Evolutionary conservation across 371 early-diverging fungal species (phyloP).

Genomic region (Syncephalis plumigaleata): DNA sequence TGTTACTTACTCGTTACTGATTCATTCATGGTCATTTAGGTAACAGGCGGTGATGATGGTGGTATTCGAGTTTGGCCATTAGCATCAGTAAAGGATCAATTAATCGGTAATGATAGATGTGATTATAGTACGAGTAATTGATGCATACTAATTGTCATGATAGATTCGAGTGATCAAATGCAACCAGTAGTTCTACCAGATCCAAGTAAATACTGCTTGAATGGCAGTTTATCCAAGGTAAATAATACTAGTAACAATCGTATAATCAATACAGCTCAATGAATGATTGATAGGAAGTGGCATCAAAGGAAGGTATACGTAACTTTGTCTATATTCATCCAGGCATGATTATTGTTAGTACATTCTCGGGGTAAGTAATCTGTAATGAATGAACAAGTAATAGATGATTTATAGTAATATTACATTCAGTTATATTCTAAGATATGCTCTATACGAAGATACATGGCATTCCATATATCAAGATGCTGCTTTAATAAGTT

Average conservation of each 20-base stretch:
- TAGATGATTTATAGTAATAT: neutral
- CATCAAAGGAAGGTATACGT: slow-evolving; percentile 20
- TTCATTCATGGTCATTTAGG: too few species aligned
- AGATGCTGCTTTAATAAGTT: slow-evolving; percentile 21
- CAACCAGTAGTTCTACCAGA: neutral
- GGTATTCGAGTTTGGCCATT: slow-evolving; percentile 60
- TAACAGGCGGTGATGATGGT: slow-evolving; percentile 66
- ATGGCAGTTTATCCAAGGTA: neutral
- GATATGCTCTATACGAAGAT: slow-evolving; percentile 12
- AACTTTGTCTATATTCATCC: slow-evolving; percentile 27
- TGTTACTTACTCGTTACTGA: too few species aligned
- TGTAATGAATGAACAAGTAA: neutral
- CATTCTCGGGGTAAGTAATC: slow-evolving; percentile 16
- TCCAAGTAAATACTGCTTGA: too few species aligned
- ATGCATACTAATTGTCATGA: neutral
- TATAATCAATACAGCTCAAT: too few species aligned
- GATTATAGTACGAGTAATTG: too few species aligned
- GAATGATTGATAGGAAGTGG: neutral
- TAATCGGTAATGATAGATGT: slow-evolving; percentile 21
- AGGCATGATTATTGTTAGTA: slow-evolving; percentile 14
- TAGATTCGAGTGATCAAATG: neutral
- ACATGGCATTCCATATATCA: slow-evolving; percentile 18
- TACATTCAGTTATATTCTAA: slow-evolving; percentile 19
- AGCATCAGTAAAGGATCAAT: slow-evolving; percentile 25
- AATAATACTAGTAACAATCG: neutral